Base-by-base conservation (phyloP, 768 basidiomycete genomes). In the Boletus rubescentipes region DNA sequence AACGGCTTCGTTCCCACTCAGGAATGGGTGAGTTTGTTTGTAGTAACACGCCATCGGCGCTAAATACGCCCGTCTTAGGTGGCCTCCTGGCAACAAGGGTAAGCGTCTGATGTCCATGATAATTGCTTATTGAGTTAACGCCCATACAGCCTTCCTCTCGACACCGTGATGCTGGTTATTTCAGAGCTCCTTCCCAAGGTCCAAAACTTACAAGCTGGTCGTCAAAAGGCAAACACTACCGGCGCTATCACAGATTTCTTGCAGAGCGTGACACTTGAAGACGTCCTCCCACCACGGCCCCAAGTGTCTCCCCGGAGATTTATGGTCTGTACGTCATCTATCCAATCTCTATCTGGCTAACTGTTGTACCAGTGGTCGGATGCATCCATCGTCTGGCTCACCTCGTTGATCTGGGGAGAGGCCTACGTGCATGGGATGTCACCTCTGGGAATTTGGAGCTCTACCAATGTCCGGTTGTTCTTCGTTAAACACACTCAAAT, bases 11-110 rank as follows among this genome's bases (percentile, higher is more conserved):
- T 95, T 9, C 94, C 97, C 11, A 97, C 93, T 4, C 92, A 97
- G 68, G 93, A 93, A 83, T 99, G 97, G 96, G 93, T 93, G 59
- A 51, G 79, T 53, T 2, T 47, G 21, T 42, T 51, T 9, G 36
- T 41, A 38, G 31, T 32, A 21, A 39, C 32, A 40, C 3, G 11
- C 36, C 15, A 54, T 11, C 9, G 8, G 29, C 45, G 38, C 42
- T 65, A 31, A 57, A 37, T 46, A 45, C 48, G 11, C 26, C 10
- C 18, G 18, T 41, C 20, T 11, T 53, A 90, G 89, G 88, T 93
- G 5, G 82, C 89, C 20, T 94, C 94, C 2, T 98, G 96, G 96
- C 91, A 96, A 62, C 92, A 95, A 79, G 95, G 95, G 93, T 92
- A 60, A 67, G 74, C 20, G 7, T 54, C 50, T 37, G 47, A 38